Percentiles rank a stretch among this genome's conserved stretches.
These are phyloP conservation scores for Ceratobasidium sp. DNA, from an alignment of 1,284 basidiomycete genomes.

Conservation along the genomic window DNA sequence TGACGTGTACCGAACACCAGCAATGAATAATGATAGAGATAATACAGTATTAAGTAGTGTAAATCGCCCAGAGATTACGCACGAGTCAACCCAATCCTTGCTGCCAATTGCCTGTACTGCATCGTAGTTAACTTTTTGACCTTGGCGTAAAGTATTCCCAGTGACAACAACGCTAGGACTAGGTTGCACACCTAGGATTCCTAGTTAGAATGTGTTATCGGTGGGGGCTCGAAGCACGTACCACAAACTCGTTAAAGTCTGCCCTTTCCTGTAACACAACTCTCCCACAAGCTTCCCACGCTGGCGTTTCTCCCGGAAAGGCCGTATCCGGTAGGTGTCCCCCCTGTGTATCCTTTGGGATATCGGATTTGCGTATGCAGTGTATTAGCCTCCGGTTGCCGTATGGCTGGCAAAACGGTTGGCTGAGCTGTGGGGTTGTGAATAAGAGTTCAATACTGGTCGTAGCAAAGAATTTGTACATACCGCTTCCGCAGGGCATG, in stretches of 20 bases:
- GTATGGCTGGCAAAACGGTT: slow-evolving; percentile 91
- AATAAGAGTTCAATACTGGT: slow-evolving; percentile 23
- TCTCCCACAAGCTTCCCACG: slow-evolving; percentile 91
- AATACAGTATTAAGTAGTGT: slow-evolving; percentile 14
- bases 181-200: slow-evolving; percentile 67
- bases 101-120: slow-evolving; percentile 84
- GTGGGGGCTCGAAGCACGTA: slow-evolving; percentile 55
- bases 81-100: slow-evolving; percentile 69
- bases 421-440: slow-evolving; percentile 66
- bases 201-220: neutral
- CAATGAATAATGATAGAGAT: slow-evolving; percentile 22
- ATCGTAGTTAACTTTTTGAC: slow-evolving; percentile 73
- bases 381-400: slow-evolving; percentile 88
- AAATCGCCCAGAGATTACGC: slow-evolving; percentile 14
- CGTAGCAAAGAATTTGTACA: slow-evolving; percentile 53
- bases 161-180: slow-evolving; percentile 71
- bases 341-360: slow-evolving; percentile 29
- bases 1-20: neutral
- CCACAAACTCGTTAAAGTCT: slow-evolving; percentile 89
- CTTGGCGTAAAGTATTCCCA: slow-evolving; percentile 73
- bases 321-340: slow-evolving; percentile 21
- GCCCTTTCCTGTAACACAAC: slow-evolving; percentile 78
- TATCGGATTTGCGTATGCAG: slow-evolving; percentile 60
- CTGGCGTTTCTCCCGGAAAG: slow-evolving; percentile 71
- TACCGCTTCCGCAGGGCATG: slow-evolving; percentile 83